Conservation (phyloP, 1,284 basidiomycete genomes). For the Vanrija sp. region DNA sequence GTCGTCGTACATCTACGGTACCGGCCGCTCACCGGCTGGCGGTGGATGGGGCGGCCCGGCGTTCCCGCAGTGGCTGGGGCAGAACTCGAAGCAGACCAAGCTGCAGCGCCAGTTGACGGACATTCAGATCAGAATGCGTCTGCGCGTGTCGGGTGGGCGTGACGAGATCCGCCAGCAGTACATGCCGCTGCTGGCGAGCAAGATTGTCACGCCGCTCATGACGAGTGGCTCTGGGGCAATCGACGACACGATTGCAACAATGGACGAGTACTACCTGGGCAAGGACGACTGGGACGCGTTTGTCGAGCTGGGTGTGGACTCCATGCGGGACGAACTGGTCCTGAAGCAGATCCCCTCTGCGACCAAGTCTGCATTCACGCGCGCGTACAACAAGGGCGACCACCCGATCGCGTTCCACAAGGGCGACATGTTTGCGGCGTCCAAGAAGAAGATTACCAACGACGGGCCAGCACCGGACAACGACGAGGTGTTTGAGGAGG, state of each 20-base stretch:
- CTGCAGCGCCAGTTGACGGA: conserved; percentile 77
- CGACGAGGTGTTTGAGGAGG: conserved; percentile 71
- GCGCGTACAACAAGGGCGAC: conserved; percentile 79
- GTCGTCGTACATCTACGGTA: conserved; percentile 73
- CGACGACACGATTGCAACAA: conserved; percentile 72
- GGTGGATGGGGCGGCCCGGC: conserved; percentile 63
- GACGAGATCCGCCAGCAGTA: conserved; percentile 87
- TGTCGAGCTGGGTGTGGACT: conserved; percentile 84
- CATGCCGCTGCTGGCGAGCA: conserved; percentile 75
- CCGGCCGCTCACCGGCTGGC: conserved; percentile 28
- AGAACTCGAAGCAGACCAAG: conserved; percentile 90
- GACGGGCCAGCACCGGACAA: conserved; percentile 71
- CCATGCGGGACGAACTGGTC: conserved; percentile 66
- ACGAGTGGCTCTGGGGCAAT: conserved; percentile 65
- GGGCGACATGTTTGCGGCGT: conserved; percentile 66
- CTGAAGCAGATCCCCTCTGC: conserved; percentile 78
- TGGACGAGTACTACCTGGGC: conserved; percentile 92
- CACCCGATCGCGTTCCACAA: conserved; percentile 92
- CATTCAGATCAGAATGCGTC: conserved; percentile 90
- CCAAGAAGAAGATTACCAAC: conserved; percentile 66
- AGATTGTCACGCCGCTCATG: conserved; percentile 73
- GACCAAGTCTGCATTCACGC: conserved; percentile 80
- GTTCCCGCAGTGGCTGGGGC: conserved; percentile 95
- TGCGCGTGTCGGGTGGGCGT: conserved; percentile 84
- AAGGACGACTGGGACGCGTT: conserved; percentile 96